These are phyloP conservation scores for Wallacemonas sp. DNA, from an alignment of 208 protist genomes.

Conservation along the genomic window DNA sequence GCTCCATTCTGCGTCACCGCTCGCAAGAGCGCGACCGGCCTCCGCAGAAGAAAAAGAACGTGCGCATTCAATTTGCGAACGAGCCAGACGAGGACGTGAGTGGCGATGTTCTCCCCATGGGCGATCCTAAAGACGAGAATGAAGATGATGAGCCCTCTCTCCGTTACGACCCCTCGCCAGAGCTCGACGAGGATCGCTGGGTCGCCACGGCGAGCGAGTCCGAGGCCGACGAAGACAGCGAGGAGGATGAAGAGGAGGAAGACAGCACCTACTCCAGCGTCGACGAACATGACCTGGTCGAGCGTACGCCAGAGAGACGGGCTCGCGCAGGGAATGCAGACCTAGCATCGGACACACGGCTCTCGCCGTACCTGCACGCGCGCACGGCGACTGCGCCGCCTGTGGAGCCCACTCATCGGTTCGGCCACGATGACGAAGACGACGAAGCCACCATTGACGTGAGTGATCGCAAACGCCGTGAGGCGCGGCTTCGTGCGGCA, in stretches of 20 bases:
- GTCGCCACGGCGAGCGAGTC: background rate
- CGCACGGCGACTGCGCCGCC: slow-evolving; percentile 13
- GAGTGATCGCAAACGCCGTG: slow-evolving; percentile 12
- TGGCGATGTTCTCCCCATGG: background rate
- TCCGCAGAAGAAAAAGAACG: slow-evolving; percentile 1
- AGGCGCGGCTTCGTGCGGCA: background rate
- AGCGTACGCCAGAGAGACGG: slow-evolving; percentile 1
- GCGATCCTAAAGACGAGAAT: slow-evolving; percentile 14
- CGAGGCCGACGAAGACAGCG: background rate
- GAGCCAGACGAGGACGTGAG: slow-evolving; percentile 1
- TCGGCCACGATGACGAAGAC: background rate
- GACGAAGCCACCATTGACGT: slow-evolving; percentile 17
- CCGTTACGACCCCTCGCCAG: slow-evolving; percentile 22
- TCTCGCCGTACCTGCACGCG: slow-evolving; percentile 1
- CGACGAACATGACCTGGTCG: background rate
- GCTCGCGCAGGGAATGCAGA: too few species aligned
- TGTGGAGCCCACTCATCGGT: background rate
- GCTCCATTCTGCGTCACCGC: slow-evolving; percentile 9
- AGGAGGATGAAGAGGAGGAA: slow-evolving; percentile 2
- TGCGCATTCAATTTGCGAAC: slow-evolving; percentile 14
- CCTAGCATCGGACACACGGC: too few species aligned
- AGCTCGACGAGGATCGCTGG: background rate
- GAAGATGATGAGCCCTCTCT: slow-evolving; percentile 35
- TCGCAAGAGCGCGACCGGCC: slow-evolving; percentile 13
- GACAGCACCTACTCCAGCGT: slow-evolving; percentile 2